Base-by-base conservation (phyloP, 768 basidiomycete genomes). In the Podaxis mareebaensis region DNA sequence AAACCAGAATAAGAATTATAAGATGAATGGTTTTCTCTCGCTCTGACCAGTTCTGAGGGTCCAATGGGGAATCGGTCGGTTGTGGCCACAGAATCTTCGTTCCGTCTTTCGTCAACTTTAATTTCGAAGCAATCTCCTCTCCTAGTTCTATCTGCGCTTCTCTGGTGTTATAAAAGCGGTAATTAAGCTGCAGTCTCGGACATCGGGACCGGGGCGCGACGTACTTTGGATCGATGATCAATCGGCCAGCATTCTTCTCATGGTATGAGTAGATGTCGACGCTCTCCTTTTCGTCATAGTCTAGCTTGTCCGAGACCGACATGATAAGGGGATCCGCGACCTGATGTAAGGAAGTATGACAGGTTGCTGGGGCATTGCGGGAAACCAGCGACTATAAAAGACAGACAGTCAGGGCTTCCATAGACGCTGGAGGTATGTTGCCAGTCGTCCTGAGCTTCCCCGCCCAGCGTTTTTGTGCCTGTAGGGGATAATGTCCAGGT, bases 51-150 rank as follows among this genome's bases (percentile, higher is more conserved):
- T 87, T 87, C 72, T 88, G 87, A 13, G 88, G 88, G 67, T 89
- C 88, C 24, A 81, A 74, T 0, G 81, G 81, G 48, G 84, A 79
- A 52, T 88, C 83, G 0, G 83, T 79, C 0, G 88, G 88, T 67
- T 89, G 88, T 24, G 88, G 88, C 85, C 87, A 89, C 0, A 90
- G 79, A 15, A 89, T 81, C 52, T 79, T 85, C n/a, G 76, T 81
- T 0, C 87, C 86, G 58, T 87, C 84, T 13, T 67, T 63, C 5
- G 83, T 79, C 4, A 87, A 74, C 76, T 89, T 89, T 55, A 89
- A 75, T 57, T 69, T 77, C 5, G 80, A 74, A 0, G 87, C 85
- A 36, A 87, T 68, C 4, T 74, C 73, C 20, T 83, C 82, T 7
- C 88, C 88, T 49, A 88, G 82, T 72, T 88, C 87, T 58, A 82